Percentiles rank a stretch among this genome's conserved stretches.
Conservation (phyloP, 495 filamentous ascomycete species). For the Podospora anserina region DNA sequence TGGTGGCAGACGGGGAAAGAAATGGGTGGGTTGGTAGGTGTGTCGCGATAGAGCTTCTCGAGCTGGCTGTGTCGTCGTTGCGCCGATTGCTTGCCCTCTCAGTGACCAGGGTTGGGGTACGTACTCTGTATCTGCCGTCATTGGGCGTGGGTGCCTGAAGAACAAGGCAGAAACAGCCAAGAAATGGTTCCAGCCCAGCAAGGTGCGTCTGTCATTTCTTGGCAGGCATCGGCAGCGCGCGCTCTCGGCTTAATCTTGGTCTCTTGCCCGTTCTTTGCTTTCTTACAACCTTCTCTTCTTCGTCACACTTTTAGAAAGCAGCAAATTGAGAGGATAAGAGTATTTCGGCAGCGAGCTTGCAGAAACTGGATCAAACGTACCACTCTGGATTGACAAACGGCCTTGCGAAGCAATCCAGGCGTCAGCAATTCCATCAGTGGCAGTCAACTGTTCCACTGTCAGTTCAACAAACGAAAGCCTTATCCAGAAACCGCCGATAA, state of each 20-base stretch:
- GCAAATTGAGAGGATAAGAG: neutral
- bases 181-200: neutral
- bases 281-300: neutral
- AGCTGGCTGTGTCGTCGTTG: neutral
- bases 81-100: neutral
- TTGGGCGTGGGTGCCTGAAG: neutral
- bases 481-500: neutral
- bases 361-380: neutral
- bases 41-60: slow-evolving; percentile 3
- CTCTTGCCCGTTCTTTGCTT: neutral
- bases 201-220: neutral
- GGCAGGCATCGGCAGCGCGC: neutral
- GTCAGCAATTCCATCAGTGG: too few relatives aligned
- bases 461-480: neutral
- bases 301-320: neutral
- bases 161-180: neutral
- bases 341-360: neutral
- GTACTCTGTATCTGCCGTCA: neutral
- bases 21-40: neutral
- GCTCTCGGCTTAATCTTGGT: neutral
- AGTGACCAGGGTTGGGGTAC: slow-evolving; percentile 19
- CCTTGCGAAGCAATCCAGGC: neutral
- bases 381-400: neutral
- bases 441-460: too few relatives aligned
- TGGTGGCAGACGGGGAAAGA: neutral